Base-by-base conservation (phyloP, 2,329 filamentous ascomycete genomes). In the Lachnellula suecica region DNA sequence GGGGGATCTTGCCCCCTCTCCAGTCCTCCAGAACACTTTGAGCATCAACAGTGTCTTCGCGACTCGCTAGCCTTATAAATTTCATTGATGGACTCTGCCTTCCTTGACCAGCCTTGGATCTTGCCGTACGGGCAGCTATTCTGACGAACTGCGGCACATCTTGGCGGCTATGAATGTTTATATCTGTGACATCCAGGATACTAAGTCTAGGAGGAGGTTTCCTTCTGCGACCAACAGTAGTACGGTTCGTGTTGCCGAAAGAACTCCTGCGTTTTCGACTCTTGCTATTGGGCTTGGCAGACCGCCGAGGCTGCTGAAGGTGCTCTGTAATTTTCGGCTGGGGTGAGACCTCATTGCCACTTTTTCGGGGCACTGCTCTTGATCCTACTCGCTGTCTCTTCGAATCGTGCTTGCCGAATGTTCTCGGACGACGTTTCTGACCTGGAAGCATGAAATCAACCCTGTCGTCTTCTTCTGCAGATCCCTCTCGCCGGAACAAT, bases 41-140 rank as follows among this genome's bases (percentile, higher is more conserved):
- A 2, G 76, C 82, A 63, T 86, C 83, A 17, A 82, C 57, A 53
- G 84, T 82, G 61, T 87, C 84, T 57, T 72, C 71, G n/a, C 81
- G 76, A 25, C 74, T 83, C 20, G 79, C 81, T n/a, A 87, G 70
- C 51, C 77, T 74, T 54, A 87, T 83, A n/a, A 71, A 66, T 62
- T 87, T 87, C 40, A 63, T 72, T 0, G 69, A 70, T 1, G 81
- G 82, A 49, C 76, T 84, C 6, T 78, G 73, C 62, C 79, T 78
- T 15, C 83, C 83, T 56, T 77, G 71, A 11, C 74, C 72, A 23
- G 57, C 62, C 29, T 73, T 75, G 47, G 67, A 72, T 49, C 70
- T 77, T 4, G 76, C 82, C 47, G 79, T 74, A 15, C 84, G 80
- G 40, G 81, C 82, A 46, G 84, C 84, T 61, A 87, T 75, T 53